Conservation (phyloP, 441 rosid genomes). For the Rhodomyrtus psidioides region DNA sequence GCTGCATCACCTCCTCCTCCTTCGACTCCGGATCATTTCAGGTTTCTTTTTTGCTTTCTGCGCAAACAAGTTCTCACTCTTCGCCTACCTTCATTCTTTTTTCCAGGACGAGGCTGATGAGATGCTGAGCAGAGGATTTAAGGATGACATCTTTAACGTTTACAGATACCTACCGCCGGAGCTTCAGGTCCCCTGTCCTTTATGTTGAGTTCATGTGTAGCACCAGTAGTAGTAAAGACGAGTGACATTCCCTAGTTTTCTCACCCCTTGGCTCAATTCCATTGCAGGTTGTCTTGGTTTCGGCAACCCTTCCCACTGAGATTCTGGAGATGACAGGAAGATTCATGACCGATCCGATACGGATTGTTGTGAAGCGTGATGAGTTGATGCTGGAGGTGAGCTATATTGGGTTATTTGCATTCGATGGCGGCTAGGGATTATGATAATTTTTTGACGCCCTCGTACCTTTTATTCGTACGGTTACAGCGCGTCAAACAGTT, state of each 20-base stretch:
- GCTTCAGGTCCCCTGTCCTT: conserved; percentile 47
- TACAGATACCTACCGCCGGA: conserved; percentile 95
- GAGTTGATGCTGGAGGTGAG: neutral
- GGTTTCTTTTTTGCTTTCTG: neutral
- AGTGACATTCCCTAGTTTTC: neutral
- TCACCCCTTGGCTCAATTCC: neutral
- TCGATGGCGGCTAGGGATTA: neutral
- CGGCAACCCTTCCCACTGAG: neutral
- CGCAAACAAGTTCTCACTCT: neutral
- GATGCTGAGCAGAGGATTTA: conserved; percentile 95
- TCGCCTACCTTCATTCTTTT: neutral
- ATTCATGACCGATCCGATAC: neutral
- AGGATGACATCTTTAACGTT: conserved; percentile 91
- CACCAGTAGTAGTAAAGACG: neutral
- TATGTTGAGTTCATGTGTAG: neutral
- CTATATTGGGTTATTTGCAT: neutral
- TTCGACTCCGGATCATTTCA: neutral
- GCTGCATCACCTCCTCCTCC: neutral
- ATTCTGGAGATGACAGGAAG: neutral
- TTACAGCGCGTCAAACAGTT: neutral
- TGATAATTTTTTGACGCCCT: neutral
- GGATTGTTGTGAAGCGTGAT: neutral
- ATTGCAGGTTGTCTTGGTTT: neutral
- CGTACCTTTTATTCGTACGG: neutral
- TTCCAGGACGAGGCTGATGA: conserved; percentile 81